Base-by-base conservation (phyloP, 441 rosid genomes). In the Cnidoscolus chayamansa region DNA sequence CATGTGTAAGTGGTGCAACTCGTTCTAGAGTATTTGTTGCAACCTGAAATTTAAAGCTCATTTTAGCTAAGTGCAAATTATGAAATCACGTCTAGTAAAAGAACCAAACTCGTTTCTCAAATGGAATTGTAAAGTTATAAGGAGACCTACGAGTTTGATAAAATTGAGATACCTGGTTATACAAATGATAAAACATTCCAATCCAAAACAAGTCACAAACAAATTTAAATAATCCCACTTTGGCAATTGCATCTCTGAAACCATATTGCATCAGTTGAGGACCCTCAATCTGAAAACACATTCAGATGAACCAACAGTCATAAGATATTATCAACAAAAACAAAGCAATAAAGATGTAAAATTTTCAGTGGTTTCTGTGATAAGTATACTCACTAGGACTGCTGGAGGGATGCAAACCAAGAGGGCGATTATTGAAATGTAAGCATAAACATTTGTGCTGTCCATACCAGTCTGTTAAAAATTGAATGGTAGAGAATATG, bases 1-100 rank as follows among this genome's bases (percentile, higher is more conserved):
- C 93, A 56, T 88, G 93, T 49, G 92, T 86, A 53, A 88, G 85
- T 9, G 92, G 92, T n/a, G 88, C 90, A 63, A 88, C 88, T 62
- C 88, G 65, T 76, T 88, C 92, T 83, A 88, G 70, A 30, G 92
- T 86, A 82, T 88, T 86, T 0, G 90, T 86, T 57, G 92, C 92
- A 5, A 88, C 69, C 92, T 88, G 85, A 76, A 76, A 70, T 69
- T 49, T 12, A 50, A 55, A 79, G 47, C 65, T 64, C 68, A 67
- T 64, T 2, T 35, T 51, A 10, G 64, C 56, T 20, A 13, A 20
- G 20, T 25, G 15, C 20, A 50, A 53, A 59, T 19, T 11, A 37
- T 45, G 25, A 6, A 11, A 7, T 61, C 11, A 12, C 45, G 1
- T 20, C 54, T 16, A 31, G 8, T 25, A 60, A 50, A 45, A 57